Evolutionary conservation across 306 rosid genomes (phyloP), one percentile per base, ranked within the genome.

Genomic region (Trichosanthes cucumerina): DNA sequence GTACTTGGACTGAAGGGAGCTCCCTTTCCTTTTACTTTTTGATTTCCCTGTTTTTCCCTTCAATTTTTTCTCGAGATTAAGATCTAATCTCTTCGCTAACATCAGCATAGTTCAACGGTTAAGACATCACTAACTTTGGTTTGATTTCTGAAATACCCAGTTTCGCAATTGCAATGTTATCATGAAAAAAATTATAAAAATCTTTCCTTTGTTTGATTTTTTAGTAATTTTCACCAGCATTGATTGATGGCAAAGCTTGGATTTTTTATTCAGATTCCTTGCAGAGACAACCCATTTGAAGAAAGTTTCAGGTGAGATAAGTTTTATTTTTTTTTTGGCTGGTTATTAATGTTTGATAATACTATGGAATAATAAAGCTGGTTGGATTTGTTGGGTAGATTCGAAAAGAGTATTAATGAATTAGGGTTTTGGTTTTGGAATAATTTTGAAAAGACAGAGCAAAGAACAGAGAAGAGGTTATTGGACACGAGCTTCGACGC

Each of bases 1-100:
- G 63, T 74, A 74, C 78, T 74, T 74, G 78, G 78, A 74, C 78
- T 74, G 78, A 74, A 74, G 78, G 78, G 78, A 74, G 78, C 78
- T 74, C 78, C 78, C 78, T 74, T 74, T 50, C 7, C 78, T 28
- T 50, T 74, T 24, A 14, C 21, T 21, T 4, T 7, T 7, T 18
- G 6, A 36, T 54, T 53, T 49, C 6, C 15, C 15, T 46, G 16
- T 46, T 52, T 52, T 52, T 6, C 5, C n/a, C n/a, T 1, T 54
- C 18, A 18, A 56, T 19, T 9, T 56, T 7, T 18, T 50, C 57
- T 16, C 1, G 54, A 23, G 36, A 62, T 3, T 31, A 4, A 10
- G 44, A 63, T 63, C 70, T 33, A 23, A 63, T 63, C 70, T 33
- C 64, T 23, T 2, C 15, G 1, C n/a, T 60, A 28, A n/a, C 6